Percentiles rank a stretch among this genome's conserved stretches.
Conservation (phyloP, 163 green algal species). For the Scenedesmus sp. region DNA sequence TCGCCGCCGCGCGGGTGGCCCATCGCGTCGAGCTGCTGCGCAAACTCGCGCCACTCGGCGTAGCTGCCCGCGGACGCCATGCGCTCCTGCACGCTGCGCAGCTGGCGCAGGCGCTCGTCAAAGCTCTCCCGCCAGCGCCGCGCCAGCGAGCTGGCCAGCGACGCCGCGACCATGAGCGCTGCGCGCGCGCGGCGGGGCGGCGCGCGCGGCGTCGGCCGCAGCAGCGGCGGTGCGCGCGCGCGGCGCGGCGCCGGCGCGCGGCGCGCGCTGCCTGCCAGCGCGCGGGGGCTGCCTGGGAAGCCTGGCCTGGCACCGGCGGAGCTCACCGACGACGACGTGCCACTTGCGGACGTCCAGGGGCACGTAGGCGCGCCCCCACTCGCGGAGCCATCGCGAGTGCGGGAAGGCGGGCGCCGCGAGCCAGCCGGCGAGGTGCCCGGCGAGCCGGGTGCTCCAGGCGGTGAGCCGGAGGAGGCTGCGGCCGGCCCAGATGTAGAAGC, state of each 20-base stretch:
- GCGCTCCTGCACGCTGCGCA: slow-evolving; percentile 35
- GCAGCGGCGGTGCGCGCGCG: neutral
- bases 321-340: slow-evolving; percentile 58
- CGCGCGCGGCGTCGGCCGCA: neutral
- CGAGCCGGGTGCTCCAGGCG: slow-evolving; percentile 36
- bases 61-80: slow-evolving; percentile 69
- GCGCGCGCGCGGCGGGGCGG: neutral
- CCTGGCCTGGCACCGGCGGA: no score
- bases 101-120: slow-evolving; percentile 46
- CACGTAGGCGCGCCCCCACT: slow-evolving; percentile 42
- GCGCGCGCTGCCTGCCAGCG: neutral
- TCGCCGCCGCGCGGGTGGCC: slow-evolving; percentile 34
- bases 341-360: slow-evolving; percentile 55
- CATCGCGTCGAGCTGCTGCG: slow-evolving; percentile 75
- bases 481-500: slow-evolving; percentile 59
- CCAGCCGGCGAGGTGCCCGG: slow-evolving; percentile 66
- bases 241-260: slow-evolving; percentile 11
- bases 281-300: neutral
- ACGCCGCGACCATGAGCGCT: slow-evolving; percentile 46
- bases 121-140: slow-evolving; percentile 51
- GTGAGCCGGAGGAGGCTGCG: slow-evolving; percentile 49
- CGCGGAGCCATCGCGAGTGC: slow-evolving; percentile 38
- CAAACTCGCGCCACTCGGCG: slow-evolving; percentile 75
- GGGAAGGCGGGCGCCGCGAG: slow-evolving; percentile 51
- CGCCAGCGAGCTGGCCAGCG: slow-evolving; percentile 42